phyloP scores from a whole-genome alignment of 78 protist species.

The Neovahlkampfia damariscottae region DNA sequence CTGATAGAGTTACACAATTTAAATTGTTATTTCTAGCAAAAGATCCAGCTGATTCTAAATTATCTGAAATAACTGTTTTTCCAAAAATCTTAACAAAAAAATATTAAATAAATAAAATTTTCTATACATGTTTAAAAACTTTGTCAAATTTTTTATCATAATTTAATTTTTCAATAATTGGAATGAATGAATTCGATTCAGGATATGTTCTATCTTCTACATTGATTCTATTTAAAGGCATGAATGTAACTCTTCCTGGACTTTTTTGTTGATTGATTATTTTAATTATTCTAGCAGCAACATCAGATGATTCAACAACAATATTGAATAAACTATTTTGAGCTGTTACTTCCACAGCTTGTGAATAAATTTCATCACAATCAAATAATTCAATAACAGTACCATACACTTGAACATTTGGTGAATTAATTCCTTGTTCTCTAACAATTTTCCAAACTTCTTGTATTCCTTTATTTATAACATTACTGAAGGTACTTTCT shows the following conservation, averaged over 20 bases:
- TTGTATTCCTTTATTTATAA: slow-evolving; percentile 9
- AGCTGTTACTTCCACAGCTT: slow-evolving; percentile 79
- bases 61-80: slow-evolving; percentile 41
- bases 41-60: slow-evolving; percentile 43
- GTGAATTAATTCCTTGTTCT: background rate
- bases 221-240: slow-evolving; percentile 72
- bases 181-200: no score
- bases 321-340: slow-evolving; percentile 76
- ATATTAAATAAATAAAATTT: slow-evolving; percentile 1
- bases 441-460: background rate
- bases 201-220: background rate
- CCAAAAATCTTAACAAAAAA: slow-evolving; percentile 61
- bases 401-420: slow-evolving; percentile 61
- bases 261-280: slow-evolving; percentile 15
- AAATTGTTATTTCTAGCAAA: slow-evolving; percentile 14
- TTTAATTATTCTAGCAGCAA: slow-evolving; percentile 28
- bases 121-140: background rate
- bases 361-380: slow-evolving; percentile 19
- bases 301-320: slow-evolving; percentile 81
- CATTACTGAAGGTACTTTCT: background rate
- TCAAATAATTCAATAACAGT: slow-evolving; percentile 77
- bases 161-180: no score
- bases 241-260: slow-evolving; percentile 81
- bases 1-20: slow-evolving; percentile 79
- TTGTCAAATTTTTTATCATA: background rate